These are phyloP conservation scores for Anthracocystis panici-leucophaei DNA, from an alignment of 1,284 basidiomycete species.

Conservation along the genomic window DNA sequence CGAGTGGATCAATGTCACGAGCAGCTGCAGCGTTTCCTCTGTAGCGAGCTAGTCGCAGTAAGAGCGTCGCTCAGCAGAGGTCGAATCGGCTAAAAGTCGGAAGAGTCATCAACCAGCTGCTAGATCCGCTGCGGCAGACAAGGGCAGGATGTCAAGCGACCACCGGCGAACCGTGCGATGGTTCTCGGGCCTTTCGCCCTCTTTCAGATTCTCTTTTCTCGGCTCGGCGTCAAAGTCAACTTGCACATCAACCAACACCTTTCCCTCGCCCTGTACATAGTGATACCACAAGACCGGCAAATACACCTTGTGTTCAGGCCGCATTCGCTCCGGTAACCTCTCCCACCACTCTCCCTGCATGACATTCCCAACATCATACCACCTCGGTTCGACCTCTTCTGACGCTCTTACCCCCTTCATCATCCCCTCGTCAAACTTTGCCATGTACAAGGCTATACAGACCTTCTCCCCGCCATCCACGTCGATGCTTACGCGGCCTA, in stretches of 20 bases:
- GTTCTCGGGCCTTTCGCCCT: slow-evolving; percentile 24
- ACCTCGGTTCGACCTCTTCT: slow-evolving; percentile 2
- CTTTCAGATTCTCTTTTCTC: background rate
- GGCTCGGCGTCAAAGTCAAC: slow-evolving; percentile 20
- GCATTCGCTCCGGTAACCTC: background rate
- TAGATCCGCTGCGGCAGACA: background rate
- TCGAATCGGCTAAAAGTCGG: too few species aligned
- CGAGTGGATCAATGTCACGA: slow-evolving; percentile 33
- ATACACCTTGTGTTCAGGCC: slow-evolving; percentile 27
- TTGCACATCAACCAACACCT: slow-evolving; percentile 10
- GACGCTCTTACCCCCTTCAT: background rate
- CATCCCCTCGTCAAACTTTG: background rate
- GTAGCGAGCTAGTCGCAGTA: background rate
- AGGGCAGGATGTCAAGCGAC: slow-evolving; percentile 4
- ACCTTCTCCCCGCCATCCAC: slow-evolving; percentile 21
- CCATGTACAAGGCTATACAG: slow-evolving; percentile 12
- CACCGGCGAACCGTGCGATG: slow-evolving; percentile 12
- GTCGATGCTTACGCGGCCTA: slow-evolving; percentile 7
- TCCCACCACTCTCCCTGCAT: background rate
- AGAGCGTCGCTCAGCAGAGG: too few species aligned
- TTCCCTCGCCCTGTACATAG: background rate
- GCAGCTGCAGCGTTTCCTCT: background rate
- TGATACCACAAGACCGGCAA: background rate
- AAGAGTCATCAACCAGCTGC: too few species aligned
- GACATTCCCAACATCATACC: background rate